Conservation (phyloP, 108 stramenopile species). For the Pseudonitzschia pungens region DNA sequence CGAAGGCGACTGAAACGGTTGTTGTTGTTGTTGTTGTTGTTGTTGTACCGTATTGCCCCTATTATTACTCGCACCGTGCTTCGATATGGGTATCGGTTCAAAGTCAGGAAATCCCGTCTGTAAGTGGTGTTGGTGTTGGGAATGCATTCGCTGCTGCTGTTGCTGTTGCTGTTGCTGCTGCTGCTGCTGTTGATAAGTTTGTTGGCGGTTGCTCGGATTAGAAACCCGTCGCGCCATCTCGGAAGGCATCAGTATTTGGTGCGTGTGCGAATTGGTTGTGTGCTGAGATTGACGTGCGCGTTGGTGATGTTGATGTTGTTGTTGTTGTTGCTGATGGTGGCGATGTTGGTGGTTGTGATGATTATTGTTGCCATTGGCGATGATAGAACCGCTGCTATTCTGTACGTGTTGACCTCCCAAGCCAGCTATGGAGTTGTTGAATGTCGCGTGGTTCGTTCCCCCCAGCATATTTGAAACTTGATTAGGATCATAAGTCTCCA, state of each 20-base stretch:
- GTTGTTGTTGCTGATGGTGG: background rate
- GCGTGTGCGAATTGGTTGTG: too few relatives aligned
- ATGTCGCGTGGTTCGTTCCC: background rate
- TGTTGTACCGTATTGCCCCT: constrained; percentile 2
- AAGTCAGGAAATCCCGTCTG: constrained; percentile 20
- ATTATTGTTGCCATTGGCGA: constrained; percentile 14
- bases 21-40: constrained; percentile 2
- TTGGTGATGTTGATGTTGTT: constrained; percentile 12
- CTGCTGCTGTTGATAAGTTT: background rate
- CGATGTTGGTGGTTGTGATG: constrained; percentile 4
- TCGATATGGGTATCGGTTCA: constrained; percentile 23
- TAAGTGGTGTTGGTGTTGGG: background rate
- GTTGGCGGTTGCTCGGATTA: background rate
- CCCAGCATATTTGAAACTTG: background rate
- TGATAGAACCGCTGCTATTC: background rate
- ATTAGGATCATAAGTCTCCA: constrained; percentile 32
- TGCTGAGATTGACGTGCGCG: background rate
- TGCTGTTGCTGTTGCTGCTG: constrained; percentile 15
- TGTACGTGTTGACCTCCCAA: background rate
- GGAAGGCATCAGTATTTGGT: too few relatives aligned
- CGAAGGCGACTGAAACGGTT: background rate
- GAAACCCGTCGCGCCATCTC: too few relatives aligned
- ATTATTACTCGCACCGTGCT: background rate
- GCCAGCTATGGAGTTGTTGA: constrained; percentile 18
- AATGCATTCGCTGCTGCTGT: background rate